Base-by-base conservation (phyloP, 2,329 filamentous ascomycete genomes). In the Aspergillus sp. region DNA sequence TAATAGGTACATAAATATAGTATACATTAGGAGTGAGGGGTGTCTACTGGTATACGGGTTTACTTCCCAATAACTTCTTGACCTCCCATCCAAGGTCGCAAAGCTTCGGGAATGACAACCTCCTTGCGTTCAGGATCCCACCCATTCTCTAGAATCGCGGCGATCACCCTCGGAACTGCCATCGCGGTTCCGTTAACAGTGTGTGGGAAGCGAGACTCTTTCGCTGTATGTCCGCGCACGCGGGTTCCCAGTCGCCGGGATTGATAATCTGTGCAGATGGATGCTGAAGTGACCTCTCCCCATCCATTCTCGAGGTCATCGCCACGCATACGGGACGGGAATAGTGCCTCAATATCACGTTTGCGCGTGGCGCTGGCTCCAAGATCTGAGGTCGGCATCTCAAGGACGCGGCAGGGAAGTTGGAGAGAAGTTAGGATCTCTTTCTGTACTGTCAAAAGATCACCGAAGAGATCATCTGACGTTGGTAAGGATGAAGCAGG, bases 241-340 rank as follows among this genome's bases (percentile, higher is more conserved):
- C 89, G 84, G 14, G 95, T 97, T 27, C 86, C 88, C 37, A 99
- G 80, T 15, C 95, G 84, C 27, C 95, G 83, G 25, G 85, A 89
- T 79, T 99, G 95, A 76, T 98, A 99, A 75, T 99, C 95, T 1
- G 91, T 95, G 76, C 95, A 99, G 66, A 93, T 88, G 62, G 90
- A 96, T 0, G 91, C 87, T 44, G 89, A 93, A 0, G 93, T 96
- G 52, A 99, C 88, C 76, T 99, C 95, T 47, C 95, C 95, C 90
- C 93, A 99, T 31, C 91, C 92, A 11, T 84, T 81, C 64, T 88
- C 83, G 27, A 74, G 59, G 37, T 64, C 59, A 17, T 56, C 53
- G 0, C 53, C 60, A 6, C 71, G 73, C 49, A 74, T 80, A 4
- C 93, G 84, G 41, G 90, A 93, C 0, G 95, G 95, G 78, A 99